Base-by-base conservation (phyloP, 225 moss, liverwort and hornwort species). In the Asterella californica region DNA sequence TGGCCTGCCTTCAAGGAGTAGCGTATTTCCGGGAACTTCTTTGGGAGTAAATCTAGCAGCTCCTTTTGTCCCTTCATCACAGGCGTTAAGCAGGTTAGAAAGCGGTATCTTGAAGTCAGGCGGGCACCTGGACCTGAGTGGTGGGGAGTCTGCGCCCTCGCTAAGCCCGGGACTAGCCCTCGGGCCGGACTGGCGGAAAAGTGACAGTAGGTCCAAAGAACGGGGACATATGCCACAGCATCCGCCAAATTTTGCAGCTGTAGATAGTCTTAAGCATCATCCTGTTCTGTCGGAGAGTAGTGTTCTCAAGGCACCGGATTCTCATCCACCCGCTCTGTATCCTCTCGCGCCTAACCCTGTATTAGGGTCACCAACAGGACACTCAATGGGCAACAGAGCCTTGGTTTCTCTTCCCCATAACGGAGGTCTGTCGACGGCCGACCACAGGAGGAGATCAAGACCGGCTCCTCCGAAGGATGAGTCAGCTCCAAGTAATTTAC, bases 401-500 rank as follows among this genome's bases (percentile, higher is more conserved):
- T 67, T 38, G 87, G 83, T 83, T 78, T 83, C 86, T 38, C 78
- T 83, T 34, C 78, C 83, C 34, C 52, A 78, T 29, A 81, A 73
- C 80, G 90, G 76, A 72, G 64, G 61, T 67, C 74, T 61, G 81
- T 89, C 37, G 84, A 90, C 49, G 80, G 87, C 32, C 77, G 90
- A 50, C 76, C 91, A 79, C 74, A 88, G 17, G 83, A 87, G 79
- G 72, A 91, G 78, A 85, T 88, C 85, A 83, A 85, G 89, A 78
- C 86, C 82, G 83, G 90, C 80, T 42, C 83, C 80, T 37, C 80
- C 57, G 68, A 12, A 79, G 2, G 88, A 81, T 33, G 93, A 90
- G 73, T 78, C 89, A 14, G 84, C 83, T 79, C 89, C 91, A 72
- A 99, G 91, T 84, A 89, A 54, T 53, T 88, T 99, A 52, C 99